These are phyloP conservation scores for Lachancea nothofagi DNA, from an alignment of 805 yeast species.

Conservation along the genomic window DNA sequence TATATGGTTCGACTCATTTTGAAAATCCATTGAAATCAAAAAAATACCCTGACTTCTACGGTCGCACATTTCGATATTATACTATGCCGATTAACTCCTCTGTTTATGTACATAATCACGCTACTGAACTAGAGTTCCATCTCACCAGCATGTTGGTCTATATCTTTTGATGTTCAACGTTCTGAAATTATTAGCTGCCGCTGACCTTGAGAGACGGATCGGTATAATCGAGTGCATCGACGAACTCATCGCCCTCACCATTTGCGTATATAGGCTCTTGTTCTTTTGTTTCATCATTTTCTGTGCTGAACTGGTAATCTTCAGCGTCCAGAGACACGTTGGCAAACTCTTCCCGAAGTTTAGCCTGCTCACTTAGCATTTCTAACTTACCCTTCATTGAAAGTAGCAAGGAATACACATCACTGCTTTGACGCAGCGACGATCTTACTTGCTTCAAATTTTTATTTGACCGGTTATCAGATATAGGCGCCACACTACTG, in stretches of 20 bases:
- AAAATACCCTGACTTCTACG: no score
- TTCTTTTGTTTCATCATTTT: conserved; percentile 29
- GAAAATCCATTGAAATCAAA: no score
- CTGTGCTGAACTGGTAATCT: conserved; percentile 28
- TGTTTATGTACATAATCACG: no score
- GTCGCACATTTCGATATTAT: no score
- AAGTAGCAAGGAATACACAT: conserved; percentile 60
- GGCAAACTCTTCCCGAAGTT: conserved; percentile 53
- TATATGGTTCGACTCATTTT: no score
- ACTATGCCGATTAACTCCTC: no score
- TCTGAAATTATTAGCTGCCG: no score
- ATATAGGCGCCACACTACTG: conserved; percentile 20
- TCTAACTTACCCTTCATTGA: conserved; percentile 84
- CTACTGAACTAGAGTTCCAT: no score
- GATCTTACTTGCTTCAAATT: conserved; percentile 52
- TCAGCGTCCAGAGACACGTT: conserved; percentile 31
- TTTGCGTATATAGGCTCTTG: conserved; percentile 38
- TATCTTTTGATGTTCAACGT: no score
- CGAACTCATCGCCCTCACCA: conserved; percentile 43
- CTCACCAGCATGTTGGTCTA: no score
- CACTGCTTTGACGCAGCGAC: conserved; percentile 49
- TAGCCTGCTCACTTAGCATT: conserved; percentile 68
- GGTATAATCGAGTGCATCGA: conserved; percentile 33
- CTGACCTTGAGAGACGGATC: not conserved
- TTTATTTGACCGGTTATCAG: conserved; percentile 28